phyloP scores from a whole-genome alignment of 2,329 filamentous ascomycete genomes.

The Ceratocystis harringtonii region DNA sequence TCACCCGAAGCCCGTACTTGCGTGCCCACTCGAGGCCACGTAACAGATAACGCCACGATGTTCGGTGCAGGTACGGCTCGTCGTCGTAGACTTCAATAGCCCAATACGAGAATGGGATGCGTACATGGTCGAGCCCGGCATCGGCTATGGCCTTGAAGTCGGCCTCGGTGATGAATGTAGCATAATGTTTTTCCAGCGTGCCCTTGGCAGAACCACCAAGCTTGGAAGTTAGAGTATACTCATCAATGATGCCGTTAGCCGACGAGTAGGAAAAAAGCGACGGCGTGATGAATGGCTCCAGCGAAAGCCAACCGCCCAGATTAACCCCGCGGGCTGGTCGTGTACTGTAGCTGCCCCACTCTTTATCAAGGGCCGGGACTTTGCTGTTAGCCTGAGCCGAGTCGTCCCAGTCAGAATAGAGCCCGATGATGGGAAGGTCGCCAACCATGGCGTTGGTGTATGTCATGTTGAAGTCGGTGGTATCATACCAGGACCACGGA shows the following conservation, averaged over 20 bases:
- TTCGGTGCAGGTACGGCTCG: constrained; percentile 76
- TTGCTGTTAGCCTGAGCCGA: constrained; percentile 60
- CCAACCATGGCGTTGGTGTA: constrained; percentile 78
- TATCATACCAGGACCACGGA: constrained; percentile 84
- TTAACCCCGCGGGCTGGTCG: constrained; percentile 81
- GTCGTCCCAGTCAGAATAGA: constrained; percentile 77
- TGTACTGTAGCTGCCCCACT: constrained; percentile 62
- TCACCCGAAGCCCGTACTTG: constrained; percentile 80
- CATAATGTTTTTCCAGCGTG: constrained; percentile 80
- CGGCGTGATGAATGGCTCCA: constrained; percentile 92
- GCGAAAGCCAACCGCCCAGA: constrained; percentile 79
- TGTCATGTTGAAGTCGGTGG: constrained; percentile 80
- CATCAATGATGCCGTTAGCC: constrained; percentile 58
- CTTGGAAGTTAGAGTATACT: constrained; percentile 62
- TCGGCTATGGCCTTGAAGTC: constrained; percentile 72
- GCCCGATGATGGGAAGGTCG: constrained; percentile 77
- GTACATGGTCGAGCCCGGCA: constrained; percentile 90
- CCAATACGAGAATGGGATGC: constrained; percentile 94
- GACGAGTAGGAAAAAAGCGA: constrained; percentile 66
- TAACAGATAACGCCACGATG: constrained; percentile 85
- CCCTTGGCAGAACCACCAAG: constrained; percentile 50
- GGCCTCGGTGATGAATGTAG: constrained; percentile 69
- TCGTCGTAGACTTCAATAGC: constrained; percentile 69
- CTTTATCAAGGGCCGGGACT: constrained; percentile 60
- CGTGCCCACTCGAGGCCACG: constrained; percentile 87